phyloP scores from a whole-genome alignment of 2,329 filamentous ascomycete species.

The Shiraia sp. region DNA sequence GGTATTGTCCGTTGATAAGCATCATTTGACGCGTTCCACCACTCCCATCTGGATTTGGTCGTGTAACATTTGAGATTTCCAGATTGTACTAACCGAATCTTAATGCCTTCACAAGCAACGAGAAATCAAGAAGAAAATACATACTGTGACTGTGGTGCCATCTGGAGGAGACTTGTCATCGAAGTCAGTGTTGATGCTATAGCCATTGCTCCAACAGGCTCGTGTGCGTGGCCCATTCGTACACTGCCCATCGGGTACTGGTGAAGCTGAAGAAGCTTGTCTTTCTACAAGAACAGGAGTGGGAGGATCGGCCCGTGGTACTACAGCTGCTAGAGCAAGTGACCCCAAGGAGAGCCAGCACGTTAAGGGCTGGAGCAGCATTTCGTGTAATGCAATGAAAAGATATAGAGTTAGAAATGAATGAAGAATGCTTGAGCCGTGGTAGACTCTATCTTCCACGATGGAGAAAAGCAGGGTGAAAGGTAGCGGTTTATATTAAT shows the following conservation, averaged over 20 bases:
- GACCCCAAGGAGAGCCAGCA: constrained; percentile 32
- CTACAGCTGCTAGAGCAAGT: constrained; percentile 25
- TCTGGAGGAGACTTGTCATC: constrained; percentile 49
- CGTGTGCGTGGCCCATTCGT: constrained; percentile 47
- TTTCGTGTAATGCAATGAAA: constrained; percentile 17
- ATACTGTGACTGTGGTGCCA: constrained; percentile 41
- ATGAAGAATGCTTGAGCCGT: constrained; percentile 7
- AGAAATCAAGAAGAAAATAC: not conserved
- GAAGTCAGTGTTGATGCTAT: constrained; percentile 51
- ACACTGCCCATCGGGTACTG: constrained; percentile 38
- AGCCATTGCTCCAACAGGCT: constrained; percentile 49
- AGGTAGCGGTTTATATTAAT: constrained; percentile 22
- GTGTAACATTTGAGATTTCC: constrained; percentile 47
- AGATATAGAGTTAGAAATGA: constrained; percentile 3
- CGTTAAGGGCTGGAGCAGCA: constrained; percentile 30
- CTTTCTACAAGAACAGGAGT: constrained; percentile 26
- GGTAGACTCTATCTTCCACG: constrained; percentile 8
- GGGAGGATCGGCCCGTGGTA: constrained; percentile 24
- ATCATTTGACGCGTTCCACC: constrained; percentile 37
- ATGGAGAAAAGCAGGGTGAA: constrained; percentile 7
- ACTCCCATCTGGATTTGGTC: constrained; percentile 46
- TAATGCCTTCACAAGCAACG: not conserved
- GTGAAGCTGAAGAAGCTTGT: constrained; percentile 21
- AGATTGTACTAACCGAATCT: constrained; percentile 40
- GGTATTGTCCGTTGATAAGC: constrained; percentile 61